Evolutionary conservation across 768 basidiomycete genomes (phyloP).

Genomic region (Pulveroboletus ravenelii): DNA sequence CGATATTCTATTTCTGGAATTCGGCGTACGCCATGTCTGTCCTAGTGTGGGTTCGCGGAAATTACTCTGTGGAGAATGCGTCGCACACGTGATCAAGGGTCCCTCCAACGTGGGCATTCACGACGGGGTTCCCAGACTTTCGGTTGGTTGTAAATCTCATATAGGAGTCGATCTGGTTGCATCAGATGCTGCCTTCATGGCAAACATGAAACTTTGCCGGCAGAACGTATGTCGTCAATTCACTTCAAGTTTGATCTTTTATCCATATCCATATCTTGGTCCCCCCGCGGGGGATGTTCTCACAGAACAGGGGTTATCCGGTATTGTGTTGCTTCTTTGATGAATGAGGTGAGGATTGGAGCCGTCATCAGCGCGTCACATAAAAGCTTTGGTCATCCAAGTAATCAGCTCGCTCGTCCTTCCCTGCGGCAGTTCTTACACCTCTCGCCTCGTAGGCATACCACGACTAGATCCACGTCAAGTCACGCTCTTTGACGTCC

Average conservation of each 20-base stretch:
- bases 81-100: constrained; percentile 2
- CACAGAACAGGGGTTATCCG: constrained; percentile 21
- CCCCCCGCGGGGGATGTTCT: constrained; percentile 9
- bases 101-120: background rate
- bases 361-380: constrained; percentile 13
- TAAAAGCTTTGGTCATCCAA: constrained; percentile 18
- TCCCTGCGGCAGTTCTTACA: constrained; percentile 7
- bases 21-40: background rate
- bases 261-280: background rate
- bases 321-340: constrained; percentile 24
- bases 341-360: constrained; percentile 15
- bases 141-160: background rate
- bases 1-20: background rate
- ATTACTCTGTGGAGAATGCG: constrained; percentile 17
- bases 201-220: background rate
- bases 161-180: background rate
- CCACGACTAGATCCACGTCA: constrained; percentile 14
- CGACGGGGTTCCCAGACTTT: background rate
- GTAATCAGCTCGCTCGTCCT: background rate
- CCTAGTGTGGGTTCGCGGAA: constrained; percentile 16
- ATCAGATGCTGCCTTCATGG: background rate
- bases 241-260: background rate
- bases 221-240: background rate
- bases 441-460: constrained; percentile 20
- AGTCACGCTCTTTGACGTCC: background rate